phyloP scores from a whole-genome alignment of 2,329 filamentous ascomycete genomes.

The Hymenoscyphus repandus region DNA sequence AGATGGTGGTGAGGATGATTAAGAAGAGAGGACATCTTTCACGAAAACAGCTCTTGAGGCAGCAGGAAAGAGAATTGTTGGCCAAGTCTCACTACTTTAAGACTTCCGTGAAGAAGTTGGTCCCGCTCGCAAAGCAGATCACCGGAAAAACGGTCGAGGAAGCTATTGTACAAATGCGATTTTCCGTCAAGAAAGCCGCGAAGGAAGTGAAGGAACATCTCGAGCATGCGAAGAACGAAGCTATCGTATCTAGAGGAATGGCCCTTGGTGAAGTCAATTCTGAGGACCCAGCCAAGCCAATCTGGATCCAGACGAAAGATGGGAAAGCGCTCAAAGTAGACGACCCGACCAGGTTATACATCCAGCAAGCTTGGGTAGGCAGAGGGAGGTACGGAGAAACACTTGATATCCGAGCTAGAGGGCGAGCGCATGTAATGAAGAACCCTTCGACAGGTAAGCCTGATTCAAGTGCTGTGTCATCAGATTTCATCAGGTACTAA shows the following conservation, averaged over 20 bases:
- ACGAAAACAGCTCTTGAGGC: constrained; percentile 61
- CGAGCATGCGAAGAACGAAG: constrained; percentile 74
- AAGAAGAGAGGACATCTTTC: constrained; percentile 61
- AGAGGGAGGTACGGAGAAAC: constrained; percentile 56
- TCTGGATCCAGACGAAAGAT: constrained; percentile 67
- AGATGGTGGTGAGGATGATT: constrained; percentile 75
- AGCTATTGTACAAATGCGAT: constrained; percentile 90
- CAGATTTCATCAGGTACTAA: constrained; percentile 5
- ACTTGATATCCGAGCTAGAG: constrained; percentile 71
- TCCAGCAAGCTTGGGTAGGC: constrained; percentile 90
- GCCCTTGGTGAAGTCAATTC: constrained; percentile 48
- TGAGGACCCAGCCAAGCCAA: constrained; percentile 33
- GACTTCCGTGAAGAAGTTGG: constrained; percentile 88
- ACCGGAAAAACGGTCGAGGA: constrained; percentile 90
- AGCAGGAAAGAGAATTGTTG: constrained; percentile 50
- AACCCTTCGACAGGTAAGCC: constrained; percentile 71
- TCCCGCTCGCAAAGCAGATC: constrained; percentile 81
- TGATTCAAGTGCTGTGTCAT: not conserved
- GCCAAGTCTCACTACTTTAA: constrained; percentile 68
- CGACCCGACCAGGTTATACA: constrained; percentile 79
- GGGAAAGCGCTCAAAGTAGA: constrained; percentile 65
- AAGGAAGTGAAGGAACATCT: constrained; percentile 74
- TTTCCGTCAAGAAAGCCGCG: constrained; percentile 89
- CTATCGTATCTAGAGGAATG: constrained; percentile 79
- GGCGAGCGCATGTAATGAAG: constrained; percentile 60